These are phyloP conservation scores for Carex littledalei DNA, from an alignment of 176 grass and related monocot species.

Conservation along the genomic window DNA sequence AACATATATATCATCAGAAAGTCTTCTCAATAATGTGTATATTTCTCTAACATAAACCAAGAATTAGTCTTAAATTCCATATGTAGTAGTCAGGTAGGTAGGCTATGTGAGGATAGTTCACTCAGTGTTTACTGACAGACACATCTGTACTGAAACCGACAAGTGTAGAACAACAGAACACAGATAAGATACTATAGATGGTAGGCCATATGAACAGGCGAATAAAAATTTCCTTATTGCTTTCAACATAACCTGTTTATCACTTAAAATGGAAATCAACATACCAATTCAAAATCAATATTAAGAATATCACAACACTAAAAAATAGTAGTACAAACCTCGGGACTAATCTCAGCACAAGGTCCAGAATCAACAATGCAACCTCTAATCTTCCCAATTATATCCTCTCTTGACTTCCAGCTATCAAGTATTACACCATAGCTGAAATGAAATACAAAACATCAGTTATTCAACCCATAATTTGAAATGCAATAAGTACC, in stretches of 20 bases:
- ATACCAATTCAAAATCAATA: not conserved
- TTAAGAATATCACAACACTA: not conserved
- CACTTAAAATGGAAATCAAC: not conserved
- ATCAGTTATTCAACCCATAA: not conserved
- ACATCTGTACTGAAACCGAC: not conserved
- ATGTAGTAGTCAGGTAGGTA: not conserved
- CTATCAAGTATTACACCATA: conserved; percentile 85
- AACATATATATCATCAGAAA: conserved; percentile 33
- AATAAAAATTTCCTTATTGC: not conserved
- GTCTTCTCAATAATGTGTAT: conserved; percentile 5
- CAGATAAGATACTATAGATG: not conserved
- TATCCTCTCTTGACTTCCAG: conserved; percentile 60
- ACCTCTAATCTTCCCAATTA: conserved; percentile 82
- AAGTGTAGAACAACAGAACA: not conserved
- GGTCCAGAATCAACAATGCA: conserved; percentile 91
- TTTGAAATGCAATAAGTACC: not conserved
- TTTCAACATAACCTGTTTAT: not conserved
- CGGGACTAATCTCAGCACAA: conserved; percentile 72
- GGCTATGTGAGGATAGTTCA: not conserved
- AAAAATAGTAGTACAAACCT: conserved; percentile 42
- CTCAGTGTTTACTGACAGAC: not conserved
- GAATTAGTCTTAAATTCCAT: conserved; percentile 2
- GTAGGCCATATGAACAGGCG: not conserved
- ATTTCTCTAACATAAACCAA: not conserved
- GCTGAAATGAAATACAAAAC: conserved; percentile 37